Evolutionary conservation across 2,329 filamentous ascomycete genomes (phyloP), one percentile per base, ranked within the genome.

Genomic region (Colletotrichum gigasporum): DNA sequence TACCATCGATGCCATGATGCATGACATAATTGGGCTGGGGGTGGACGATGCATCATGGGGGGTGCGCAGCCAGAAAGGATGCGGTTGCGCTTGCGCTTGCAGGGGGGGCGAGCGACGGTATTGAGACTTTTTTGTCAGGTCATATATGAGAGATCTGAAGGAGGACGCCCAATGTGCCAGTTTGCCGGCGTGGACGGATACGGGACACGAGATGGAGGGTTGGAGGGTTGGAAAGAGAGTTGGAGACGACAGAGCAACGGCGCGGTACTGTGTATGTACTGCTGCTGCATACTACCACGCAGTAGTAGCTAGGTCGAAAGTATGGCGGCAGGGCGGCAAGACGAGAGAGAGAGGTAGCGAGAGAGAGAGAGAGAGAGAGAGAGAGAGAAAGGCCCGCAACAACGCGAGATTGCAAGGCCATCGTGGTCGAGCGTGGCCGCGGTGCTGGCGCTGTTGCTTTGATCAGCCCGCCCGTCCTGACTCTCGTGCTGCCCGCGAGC

Each of bases 11-110:
- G 64, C 70, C 69, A 72, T 72, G 75, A 76, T 76, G 78, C 79
- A 80, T 81, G 79, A 80, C 78, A 82, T 81, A 81, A 81, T 80
- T 80, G 69, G 65, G 69, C 68, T 63, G 69, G 69, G 72, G 69
- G 57, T 63, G 65, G 32, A 60, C 32, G 54, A 52, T 10, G 48
- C 20, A 50, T 61, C 56, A 58, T 55, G 58, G 63, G 57, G 58
- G 44, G 53, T 61, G 44, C 41, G 41, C 32, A 45, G n/a, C 26
- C 56, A 48, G 61, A 42, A 65, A n/a, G n/a, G 62, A 58, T 66
- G 34, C 51, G 55, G 44, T 45, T 55, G 50, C 30, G 37, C 30
- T 41, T 65, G 45, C 51, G 51, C 50, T 64, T 67, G 67, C 67
- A 68, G 57, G 67, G 67, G 61, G 18, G 18, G 10, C 18, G 53